Base-by-base conservation (phyloP, 2,329 filamentous ascomycete species). In the Phaeosphaeriaceae sp. region DNA sequence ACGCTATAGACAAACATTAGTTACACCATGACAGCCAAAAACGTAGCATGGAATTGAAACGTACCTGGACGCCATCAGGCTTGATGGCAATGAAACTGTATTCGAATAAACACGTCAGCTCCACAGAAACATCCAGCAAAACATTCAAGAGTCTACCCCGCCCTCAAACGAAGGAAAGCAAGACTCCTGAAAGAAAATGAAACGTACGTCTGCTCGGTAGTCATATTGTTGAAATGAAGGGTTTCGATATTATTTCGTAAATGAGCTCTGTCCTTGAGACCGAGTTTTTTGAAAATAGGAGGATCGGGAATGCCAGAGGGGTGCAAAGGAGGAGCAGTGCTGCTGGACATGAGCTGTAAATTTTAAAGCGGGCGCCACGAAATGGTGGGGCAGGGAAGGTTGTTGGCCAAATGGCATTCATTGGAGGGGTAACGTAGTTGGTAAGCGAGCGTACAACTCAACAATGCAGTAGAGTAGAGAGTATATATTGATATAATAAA, bases 41-140 rank as follows among this genome's bases (percentile, higher is more conserved):
- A 38, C n/a, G 18, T n/a, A 17, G 40, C 17, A 38, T 33, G 35
- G 32, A 44, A 40, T 48, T 23, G 17, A n/a, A n/a, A 46, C 81
- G 67, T 87, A 96, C 92, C 88, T 97, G 94, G 82, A 97, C 94
- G 79, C 94, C 94, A 82, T 97, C 94, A 71, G 93, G 94, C 92
- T 99, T 99, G 87, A 99, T 91, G 77, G 94, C 94, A 86, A 97
- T 97, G 90, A 97, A 97, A 83, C 93, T 97, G 73, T 67, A 50
- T n/a, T n/a, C n/a, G n/a, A n/a, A n/a, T n/a, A n/a, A n/a, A n/a
- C 55, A 54, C 51, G 59, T 70, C 49, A 71, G 67, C 58, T 15
- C 17, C 58, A 63, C 60, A 58, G 53, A 26, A 26, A n/a, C n/a
- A n/a, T n/a, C n/a, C n/a, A n/a, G n/a, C n/a, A n/a, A n/a, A n/a